Base-by-base conservation (phyloP, 257 asterid species). In the Forsythia suspensa region DNA sequence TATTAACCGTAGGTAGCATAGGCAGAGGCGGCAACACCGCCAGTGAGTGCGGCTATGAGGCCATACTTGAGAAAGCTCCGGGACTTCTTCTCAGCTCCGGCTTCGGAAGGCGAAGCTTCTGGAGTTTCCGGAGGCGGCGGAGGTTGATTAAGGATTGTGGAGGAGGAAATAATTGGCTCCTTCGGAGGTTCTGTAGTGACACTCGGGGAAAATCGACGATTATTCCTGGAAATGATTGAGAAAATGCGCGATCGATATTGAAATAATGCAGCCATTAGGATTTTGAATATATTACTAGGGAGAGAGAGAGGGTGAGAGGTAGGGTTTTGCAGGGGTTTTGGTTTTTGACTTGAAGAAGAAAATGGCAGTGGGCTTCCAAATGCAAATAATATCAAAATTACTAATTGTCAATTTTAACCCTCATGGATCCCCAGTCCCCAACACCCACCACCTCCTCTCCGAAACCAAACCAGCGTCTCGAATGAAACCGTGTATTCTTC, bases 1-100 rank as follows among this genome's bases (percentile, higher is more conserved):
- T 37, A 85, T 85, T 36, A 79, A 94, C 97, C 98, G 24, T 91
- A 90, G 38, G 97, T 77, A 65, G 95, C 97, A 79, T 89, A 89
- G 75, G 90, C 92, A 69, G 93, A 90, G 37, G 95, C 76, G 9
- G 92, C 95, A 72, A 77, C 83, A 78, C 91, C 91, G 34, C 94
- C 96, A 5, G 92, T 87, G 68, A 91, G 24, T 4, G 91, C 90
- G 34, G 92, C 87, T 40, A 85, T 42, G 41, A 91, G 78, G 6
- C 89, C 85, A 69, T 82, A 91, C 88, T 87, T 92, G 0, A 91
- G 84, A 67, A 90, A 85, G 36, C 88, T 77, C 97, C 93, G 82
- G 4, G 93, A 82, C 41, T 73, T 89, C 76, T 87, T 91, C 71
- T 76, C 87, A 4, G 83, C 79, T 74, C 79, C 94, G 15, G 84